Conservation (phyloP, 202 grass and related monocot species). For the Setaria italica region DNA sequence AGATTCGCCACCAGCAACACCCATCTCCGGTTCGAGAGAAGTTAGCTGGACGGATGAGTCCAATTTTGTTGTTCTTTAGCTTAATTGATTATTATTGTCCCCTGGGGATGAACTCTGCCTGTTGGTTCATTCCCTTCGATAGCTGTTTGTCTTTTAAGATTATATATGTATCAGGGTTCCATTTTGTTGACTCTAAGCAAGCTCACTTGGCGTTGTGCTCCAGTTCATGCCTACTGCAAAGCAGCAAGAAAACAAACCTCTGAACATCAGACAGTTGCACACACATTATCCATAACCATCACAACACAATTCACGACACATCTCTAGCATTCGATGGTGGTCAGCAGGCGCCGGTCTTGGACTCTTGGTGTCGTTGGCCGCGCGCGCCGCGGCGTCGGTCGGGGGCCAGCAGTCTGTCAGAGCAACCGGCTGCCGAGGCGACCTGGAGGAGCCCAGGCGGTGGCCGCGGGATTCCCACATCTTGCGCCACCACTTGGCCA, state of each 20-base stretch:
- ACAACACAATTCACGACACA: too few relatives aligned
- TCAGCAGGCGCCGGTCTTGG: too few relatives aligned
- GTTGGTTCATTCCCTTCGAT: not conserved
- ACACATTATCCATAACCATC: too few relatives aligned
- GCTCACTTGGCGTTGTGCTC: not conserved
- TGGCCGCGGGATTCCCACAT: conserved; percentile 69
- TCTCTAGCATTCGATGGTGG: too few relatives aligned
- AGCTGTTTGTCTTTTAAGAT: conserved; percentile 17
- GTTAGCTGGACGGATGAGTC: conserved; percentile 27
- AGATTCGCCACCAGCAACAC: conserved; percentile 56
- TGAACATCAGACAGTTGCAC: too few relatives aligned
- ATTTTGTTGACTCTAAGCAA: not conserved
- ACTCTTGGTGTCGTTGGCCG: conserved; percentile 50
- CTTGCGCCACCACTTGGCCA: conserved; percentile 66
- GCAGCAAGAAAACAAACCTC: too few relatives aligned
- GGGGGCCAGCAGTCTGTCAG: conserved; percentile 45
- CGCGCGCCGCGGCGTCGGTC: conserved; percentile 11
- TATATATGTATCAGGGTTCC: not conserved
- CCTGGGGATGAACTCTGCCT: conserved; percentile 32
- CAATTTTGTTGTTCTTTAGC: conserved; percentile 37
- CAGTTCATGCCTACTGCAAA: not conserved
- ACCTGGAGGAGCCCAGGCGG: conserved; percentile 55
- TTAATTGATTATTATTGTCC: not conserved
- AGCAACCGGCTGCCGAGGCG: conserved; percentile 37
- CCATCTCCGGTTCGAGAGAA: conserved; percentile 50